Percentiles rank a stretch among this genome's conserved stretches.
Evolutionary conservation across 306 rosid genomes (phyloP).

Genomic region (Calophaca sinica): DNA sequence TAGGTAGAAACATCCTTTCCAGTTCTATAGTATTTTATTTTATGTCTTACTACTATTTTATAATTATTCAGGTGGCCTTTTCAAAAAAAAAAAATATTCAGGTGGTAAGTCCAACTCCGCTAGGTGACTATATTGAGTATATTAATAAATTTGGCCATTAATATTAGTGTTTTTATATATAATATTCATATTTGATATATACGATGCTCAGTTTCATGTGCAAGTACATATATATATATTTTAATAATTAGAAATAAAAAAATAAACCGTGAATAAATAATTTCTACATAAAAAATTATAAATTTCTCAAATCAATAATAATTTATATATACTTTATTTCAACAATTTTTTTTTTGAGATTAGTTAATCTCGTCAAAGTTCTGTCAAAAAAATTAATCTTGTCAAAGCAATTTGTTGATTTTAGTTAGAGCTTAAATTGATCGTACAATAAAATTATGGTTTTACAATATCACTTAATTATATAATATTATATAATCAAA

Average conservation of each 20-base stretch:
- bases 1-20: constrained; percentile 52
- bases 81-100: too few relatives aligned
- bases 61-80: too few relatives aligned
- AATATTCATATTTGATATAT: not conserved
- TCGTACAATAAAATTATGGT: not conserved
- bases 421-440: not conserved
- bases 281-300: not conserved
- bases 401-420: not conserved
- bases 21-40: constrained; percentile 16
- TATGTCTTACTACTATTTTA: not conserved
- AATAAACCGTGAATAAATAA: not conserved
- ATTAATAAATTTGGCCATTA: constrained; percentile 5
- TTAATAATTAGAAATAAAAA: not conserved
- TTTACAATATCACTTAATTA: not conserved
- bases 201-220: constrained; percentile 23
- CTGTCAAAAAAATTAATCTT: not conserved
- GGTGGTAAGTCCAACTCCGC: constrained; percentile 47
- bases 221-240: not conserved
- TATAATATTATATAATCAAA: not conserved
- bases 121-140: constrained; percentile 7
- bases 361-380: too few relatives aligned
- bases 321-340: not conserved
- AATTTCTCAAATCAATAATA: not conserved
- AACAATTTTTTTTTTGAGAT: not conserved
- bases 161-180: not conserved